Conservation (phyloP, 2,329 filamentous ascomycete genomes). For the Cryphonectria naterciae region DNA sequence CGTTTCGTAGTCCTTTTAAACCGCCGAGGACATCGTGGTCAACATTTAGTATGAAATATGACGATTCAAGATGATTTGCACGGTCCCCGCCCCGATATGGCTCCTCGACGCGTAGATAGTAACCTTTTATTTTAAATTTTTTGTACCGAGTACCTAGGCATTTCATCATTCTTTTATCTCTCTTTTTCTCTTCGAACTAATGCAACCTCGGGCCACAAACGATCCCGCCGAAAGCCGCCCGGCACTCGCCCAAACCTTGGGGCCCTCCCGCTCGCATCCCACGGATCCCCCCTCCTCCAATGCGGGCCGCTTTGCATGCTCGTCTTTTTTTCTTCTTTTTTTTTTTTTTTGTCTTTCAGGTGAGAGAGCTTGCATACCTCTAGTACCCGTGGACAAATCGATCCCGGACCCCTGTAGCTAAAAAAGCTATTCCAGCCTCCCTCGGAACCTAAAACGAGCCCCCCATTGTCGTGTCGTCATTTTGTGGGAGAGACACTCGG, state of each 20-base stretch:
- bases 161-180: neutral
- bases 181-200: neutral
- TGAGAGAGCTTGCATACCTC: neutral
- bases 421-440: neutral
- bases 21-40: constrained; percentile 9
- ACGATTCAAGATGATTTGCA: neutral
- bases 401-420: neutral
- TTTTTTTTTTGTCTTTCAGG: neutral
- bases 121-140: neutral
- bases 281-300: neutral
- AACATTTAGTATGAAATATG: constrained; percentile 7
- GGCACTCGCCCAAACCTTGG: neutral
- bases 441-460: neutral
- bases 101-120: neutral
- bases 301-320: constrained; percentile 2
- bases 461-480: neutral
- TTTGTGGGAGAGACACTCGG: neutral
- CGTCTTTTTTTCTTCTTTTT: neutral
- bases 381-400: neutral
- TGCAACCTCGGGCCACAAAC: neutral
- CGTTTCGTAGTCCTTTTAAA: neutral
- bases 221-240: constrained; percentile 4
- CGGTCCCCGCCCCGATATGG: neutral
- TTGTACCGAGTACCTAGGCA: neutral
- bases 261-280: neutral